Evolutionary conservation across 2,329 filamentous ascomycete genomes (phyloP), one percentile per base, ranked within the genome.

Genomic region (Raffaelea arxii): DNA sequence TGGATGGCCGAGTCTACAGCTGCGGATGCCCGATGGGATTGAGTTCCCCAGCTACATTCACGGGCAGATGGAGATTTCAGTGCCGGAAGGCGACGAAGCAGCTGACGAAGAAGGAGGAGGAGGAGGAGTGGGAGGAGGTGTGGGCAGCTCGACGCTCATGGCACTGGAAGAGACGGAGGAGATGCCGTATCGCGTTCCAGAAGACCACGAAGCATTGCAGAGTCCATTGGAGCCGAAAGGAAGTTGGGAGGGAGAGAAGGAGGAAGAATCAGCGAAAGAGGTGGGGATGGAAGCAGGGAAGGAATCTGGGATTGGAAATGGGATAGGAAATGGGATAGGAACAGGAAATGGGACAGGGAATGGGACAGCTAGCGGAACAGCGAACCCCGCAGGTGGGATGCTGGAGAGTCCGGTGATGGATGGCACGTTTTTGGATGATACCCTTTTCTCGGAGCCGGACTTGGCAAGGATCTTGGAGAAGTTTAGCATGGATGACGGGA

Each of bases 1-100:
- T 3, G 56, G 56, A 10, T 59, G 56, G 56, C 56, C 56, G 2
- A 54, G 53, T 23, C 48, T 58, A 14, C 49, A 53, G 51, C 51
- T 58, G 14, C 51, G 53, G 37, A 46, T 51, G 36, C 51, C 51
- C 3, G 51, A 50, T 24, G 48, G 46, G 2, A 46, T 42, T 25
- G 41, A 43, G 48, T 51, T 47, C 18, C 46, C 50, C 10, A 24
- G 39, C 12, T 23, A 11, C 23, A 40, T 40, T 21, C 10, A 16
- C 27, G n/a, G 16, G 27, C 37, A 22, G 19, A 21, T 22, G 30
- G 32, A 25, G 11, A n/a, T n/a, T n/a, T n/a, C n/a, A n/a, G n/a
- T n/a, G n/a, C 4, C 4, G 24, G 7, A 6, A n/a, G 14, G 19
- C 6, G 21, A 40, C 12, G 19, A 1, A 12, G 25, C 32, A 21